A percentile compares a stretch with the other conserved stretches of the same genome.
Conservation (phyloP, 257 asterid genomes). For the Mentha longifolia region DNA sequence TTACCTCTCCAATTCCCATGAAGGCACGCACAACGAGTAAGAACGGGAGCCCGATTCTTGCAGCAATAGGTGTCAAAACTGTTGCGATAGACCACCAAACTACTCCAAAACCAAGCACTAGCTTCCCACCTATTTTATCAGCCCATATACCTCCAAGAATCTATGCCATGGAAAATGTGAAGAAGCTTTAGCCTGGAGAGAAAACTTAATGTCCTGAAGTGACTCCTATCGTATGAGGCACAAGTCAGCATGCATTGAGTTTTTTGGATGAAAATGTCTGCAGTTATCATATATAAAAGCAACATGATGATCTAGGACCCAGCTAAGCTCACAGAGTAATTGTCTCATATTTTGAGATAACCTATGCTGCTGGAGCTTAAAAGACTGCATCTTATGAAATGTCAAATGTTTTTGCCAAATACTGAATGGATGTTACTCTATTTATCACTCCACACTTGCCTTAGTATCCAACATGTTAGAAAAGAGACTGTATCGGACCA, state of each 20-base stretch:
- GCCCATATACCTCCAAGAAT: slow-evolving; percentile 99
- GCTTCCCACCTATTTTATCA: slow-evolving; percentile 93
- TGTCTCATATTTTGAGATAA: not conserved
- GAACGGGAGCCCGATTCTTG: slow-evolving; percentile 86
- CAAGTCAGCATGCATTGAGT: slow-evolving; percentile 11
- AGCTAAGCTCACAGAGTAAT: not conserved
- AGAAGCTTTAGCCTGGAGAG: slow-evolving; percentile 26
- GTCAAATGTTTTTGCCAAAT: not conserved
- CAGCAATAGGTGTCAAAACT: slow-evolving; percentile 95
- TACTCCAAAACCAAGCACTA: slow-evolving; percentile 96
- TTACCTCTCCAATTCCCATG: slow-evolving; percentile 99
- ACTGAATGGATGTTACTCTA: slow-evolving; percentile 5
- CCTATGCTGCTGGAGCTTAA: not conserved
- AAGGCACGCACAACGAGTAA: slow-evolving; percentile 89
- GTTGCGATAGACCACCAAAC: slow-evolving; percentile 99
- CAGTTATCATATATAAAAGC: not conserved
- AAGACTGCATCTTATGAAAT: not conserved
- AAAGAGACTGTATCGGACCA: not conserved
- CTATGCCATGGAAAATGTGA: slow-evolving; percentile 43
- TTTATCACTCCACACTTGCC: slow-evolving; percentile 10
- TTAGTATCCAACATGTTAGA: not conserved
- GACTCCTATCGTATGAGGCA: slow-evolving; percentile 18
- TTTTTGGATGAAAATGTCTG: slow-evolving; percentile 1
- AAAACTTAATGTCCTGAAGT: slow-evolving; percentile 3
- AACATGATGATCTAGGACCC: not conserved